Conservation (phyloP, 345 rosid genomes). For the Leavenworthia alabamica region DNA sequence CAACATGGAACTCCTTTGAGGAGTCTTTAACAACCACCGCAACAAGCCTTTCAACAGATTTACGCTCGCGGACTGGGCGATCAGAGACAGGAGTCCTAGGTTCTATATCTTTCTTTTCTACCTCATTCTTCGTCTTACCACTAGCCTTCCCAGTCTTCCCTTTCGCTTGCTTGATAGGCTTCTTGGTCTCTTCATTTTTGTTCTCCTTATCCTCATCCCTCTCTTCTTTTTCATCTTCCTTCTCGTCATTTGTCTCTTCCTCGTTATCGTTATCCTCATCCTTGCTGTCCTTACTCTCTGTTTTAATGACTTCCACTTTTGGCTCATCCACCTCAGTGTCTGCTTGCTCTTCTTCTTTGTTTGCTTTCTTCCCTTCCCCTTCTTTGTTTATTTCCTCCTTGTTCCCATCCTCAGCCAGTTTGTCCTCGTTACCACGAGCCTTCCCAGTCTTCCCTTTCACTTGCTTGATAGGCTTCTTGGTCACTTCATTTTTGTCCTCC, state of each 20-base stretch:
- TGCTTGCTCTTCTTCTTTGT: constrained; percentile 1
- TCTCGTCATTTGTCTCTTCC: constrained; percentile 19
- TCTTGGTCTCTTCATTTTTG: constrained; percentile 31
- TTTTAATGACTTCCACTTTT: constrained; percentile 13
- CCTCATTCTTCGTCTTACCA: constrained; percentile 37
- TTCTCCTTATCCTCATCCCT: constrained; percentile 28
- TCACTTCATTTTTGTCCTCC: constrained; percentile 29
- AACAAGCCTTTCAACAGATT: constrained; percentile 91
- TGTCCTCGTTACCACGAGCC: constrained; percentile 42
- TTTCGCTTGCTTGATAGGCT: constrained; percentile 39
- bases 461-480: constrained; percentile 36
- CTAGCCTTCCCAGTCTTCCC: constrained; percentile 39
- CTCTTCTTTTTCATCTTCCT: constrained; percentile 21
- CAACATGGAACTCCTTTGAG: constrained; percentile 58
- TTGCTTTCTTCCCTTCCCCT: constrained; percentile 16
- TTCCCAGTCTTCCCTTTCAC: constrained; percentile 41
- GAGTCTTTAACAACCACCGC: constrained; percentile 69
- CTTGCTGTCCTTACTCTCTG: constrained; percentile 15
- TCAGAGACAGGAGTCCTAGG: constrained; percentile 61
- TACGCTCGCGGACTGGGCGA: constrained; percentile 91
- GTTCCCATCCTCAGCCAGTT: no score
- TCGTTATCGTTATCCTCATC: constrained; percentile 16
- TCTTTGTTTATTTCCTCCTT: constrained; percentile 18
- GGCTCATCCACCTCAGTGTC: constrained; percentile 11
- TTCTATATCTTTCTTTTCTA: constrained; percentile 44